Evolutionary conservation across 306 rosid genomes (phyloP).

Genomic region (Prunus armeniaca): DNA sequence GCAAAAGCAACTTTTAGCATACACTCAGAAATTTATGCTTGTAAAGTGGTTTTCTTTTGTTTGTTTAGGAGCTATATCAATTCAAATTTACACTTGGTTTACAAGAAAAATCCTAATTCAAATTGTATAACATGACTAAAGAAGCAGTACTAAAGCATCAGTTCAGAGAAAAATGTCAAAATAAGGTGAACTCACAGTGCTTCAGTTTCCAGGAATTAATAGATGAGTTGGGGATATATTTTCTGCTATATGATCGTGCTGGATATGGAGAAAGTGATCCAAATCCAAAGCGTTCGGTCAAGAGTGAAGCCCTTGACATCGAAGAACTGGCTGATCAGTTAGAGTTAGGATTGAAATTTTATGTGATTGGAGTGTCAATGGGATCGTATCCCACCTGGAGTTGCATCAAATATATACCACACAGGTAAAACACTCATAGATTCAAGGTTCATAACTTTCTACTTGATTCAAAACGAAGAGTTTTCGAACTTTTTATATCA

Average conservation of each 20-base stretch:
- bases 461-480: neutral
- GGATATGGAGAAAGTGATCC: constrained; percentile 98
- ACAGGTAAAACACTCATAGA: constrained; percentile 50
- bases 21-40: neutral
- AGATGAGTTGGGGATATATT: constrained; percentile 68
- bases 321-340: constrained; percentile 84
- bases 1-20: neutral
- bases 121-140: neutral
- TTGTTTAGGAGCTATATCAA: neutral
- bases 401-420: constrained; percentile 81
- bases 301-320: constrained; percentile 81
- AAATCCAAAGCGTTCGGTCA: constrained; percentile 61
- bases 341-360: constrained; percentile 64
- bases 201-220: constrained; percentile 67
- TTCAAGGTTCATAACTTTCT: neutral
- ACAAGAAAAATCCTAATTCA: neutral
- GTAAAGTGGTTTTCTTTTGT: neutral
- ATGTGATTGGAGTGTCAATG: constrained; percentile 88
- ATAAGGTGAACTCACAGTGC: constrained; percentile 32
- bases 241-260: constrained; percentile 77
- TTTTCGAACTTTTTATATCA: constrained; percentile 1
- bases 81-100: neutral
- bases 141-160: neutral
- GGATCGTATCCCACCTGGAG: constrained; percentile 90
- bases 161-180: constrained; percentile 10